Conservation (phyloP, 192 early-diverging fungal species). For the Backusella psychrophila region DNA sequence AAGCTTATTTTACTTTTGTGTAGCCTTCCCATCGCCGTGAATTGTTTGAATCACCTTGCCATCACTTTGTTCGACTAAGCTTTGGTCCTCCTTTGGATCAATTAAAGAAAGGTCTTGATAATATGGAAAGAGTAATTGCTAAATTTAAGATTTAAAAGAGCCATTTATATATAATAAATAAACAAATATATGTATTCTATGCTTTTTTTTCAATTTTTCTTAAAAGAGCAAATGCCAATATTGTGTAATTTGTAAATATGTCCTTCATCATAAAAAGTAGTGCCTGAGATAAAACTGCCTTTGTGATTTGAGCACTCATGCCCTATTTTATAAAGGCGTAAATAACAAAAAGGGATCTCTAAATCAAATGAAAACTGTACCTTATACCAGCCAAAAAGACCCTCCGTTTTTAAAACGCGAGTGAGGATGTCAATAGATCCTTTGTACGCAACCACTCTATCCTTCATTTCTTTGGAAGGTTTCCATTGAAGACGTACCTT, state of each 20-base stretch:
- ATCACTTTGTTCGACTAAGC: slow-evolving; percentile 47
- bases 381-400: slow-evolving; percentile 91
- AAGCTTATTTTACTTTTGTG: background rate
- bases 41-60: slow-evolving; percentile 46
- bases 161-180: background rate
- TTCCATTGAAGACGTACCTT: slow-evolving; percentile 96
- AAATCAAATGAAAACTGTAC: slow-evolving; percentile 42
- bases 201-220: slow-evolving; percentile 12
- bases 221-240: slow-evolving; percentile 57
- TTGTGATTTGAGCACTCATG: slow-evolving; percentile 95
- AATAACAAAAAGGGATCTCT: background rate
- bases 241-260: slow-evolving; percentile 74
- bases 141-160: background rate
- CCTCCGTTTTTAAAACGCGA: slow-evolving; percentile 78
- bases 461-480: slow-evolving; percentile 63
- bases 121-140: slow-evolving; percentile 34
- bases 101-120: slow-evolving; percentile 41
- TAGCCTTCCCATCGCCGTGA: slow-evolving; percentile 51
- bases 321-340: slow-evolving; percentile 54
- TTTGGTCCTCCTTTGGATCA: slow-evolving; percentile 54
- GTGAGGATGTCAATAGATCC: slow-evolving; percentile 82
- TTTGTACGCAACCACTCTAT: slow-evolving; percentile 61
- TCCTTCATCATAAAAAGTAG: slow-evolving; percentile 97
- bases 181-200: background rate
- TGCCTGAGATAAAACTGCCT: slow-evolving; percentile 99